A percentile compares a stretch with the other conserved stretches of the same genome.
These are phyloP conservation scores for Beauveria caledonica DNA, from an alignment of 2,329 filamentous ascomycete species.

Conservation along the genomic window DNA sequence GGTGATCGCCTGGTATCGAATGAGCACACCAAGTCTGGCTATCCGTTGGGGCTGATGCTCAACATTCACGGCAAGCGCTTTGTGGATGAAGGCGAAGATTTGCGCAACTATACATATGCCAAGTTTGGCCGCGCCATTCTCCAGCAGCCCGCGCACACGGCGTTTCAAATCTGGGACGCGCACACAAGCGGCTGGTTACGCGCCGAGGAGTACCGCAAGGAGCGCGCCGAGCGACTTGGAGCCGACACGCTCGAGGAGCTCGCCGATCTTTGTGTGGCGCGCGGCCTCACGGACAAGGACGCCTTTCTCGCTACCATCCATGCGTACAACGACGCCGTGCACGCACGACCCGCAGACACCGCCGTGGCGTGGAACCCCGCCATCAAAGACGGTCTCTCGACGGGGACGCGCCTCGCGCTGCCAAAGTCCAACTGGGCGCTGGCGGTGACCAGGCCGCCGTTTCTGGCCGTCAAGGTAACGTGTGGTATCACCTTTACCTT, in stretches of 20 bases:
- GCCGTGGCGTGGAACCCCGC: slow-evolving; percentile 48
- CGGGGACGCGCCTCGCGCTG: slow-evolving; percentile 39
- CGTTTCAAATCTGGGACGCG: slow-evolving; percentile 59
- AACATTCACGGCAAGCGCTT: slow-evolving; percentile 52
- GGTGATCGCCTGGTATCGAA: slow-evolving; percentile 55
- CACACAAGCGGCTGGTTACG: slow-evolving; percentile 44
- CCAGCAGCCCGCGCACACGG: slow-evolving; percentile 46
- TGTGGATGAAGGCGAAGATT: slow-evolving; percentile 57
- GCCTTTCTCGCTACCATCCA: slow-evolving; percentile 43
- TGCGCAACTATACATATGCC: slow-evolving; percentile 61
- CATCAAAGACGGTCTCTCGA: slow-evolving; percentile 53
- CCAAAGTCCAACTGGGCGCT: slow-evolving; percentile 61
- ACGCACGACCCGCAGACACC: slow-evolving; percentile 36
- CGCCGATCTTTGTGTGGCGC: slow-evolving; percentile 37
- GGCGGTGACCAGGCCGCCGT: slow-evolving; percentile 47
- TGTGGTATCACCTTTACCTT: slow-evolving; percentile 64
- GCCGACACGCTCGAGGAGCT: slow-evolving; percentile 46
- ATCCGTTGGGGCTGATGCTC: slow-evolving; percentile 58
- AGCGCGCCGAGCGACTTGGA: slow-evolving; percentile 44
- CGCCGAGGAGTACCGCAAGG: slow-evolving; percentile 53
- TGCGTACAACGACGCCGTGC: slow-evolving; percentile 51
- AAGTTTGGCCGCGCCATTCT: slow-evolving; percentile 56
- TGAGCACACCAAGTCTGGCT: slow-evolving; percentile 61
- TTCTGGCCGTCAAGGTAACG: slow-evolving; percentile 54
- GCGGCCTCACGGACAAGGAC: slow-evolving; percentile 37